phyloP scores from a whole-genome alignment of 2,329 filamentous ascomycete species.

The Xylaria sp. region DNA sequence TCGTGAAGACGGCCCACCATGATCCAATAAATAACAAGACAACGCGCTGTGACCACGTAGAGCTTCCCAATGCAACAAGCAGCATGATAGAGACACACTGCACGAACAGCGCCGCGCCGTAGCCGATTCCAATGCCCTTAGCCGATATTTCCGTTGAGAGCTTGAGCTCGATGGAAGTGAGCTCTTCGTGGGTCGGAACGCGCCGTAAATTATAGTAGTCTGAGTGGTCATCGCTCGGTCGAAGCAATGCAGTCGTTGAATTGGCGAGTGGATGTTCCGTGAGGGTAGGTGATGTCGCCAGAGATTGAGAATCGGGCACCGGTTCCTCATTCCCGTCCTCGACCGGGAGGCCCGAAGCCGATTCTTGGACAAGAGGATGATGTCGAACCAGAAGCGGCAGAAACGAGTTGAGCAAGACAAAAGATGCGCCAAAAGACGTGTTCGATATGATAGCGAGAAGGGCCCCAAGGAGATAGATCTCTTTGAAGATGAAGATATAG shows the following conservation, averaged over 20 bases:
- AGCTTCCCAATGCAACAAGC: conserved; percentile 77
- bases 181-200: conserved; percentile 58
- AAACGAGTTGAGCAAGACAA: conserved; percentile 95
- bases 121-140: conserved; percentile 92
- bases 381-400: conserved; percentile 89
- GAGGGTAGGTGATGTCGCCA: conserved; percentile 51
- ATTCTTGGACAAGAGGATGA: conserved; percentile 67
- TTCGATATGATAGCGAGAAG: conserved; percentile 90
- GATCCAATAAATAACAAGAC: conserved; percentile 86
- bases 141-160: conserved; percentile 92
- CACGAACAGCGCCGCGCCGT: conserved; percentile 84
- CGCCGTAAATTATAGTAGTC: conserved; percentile 52
- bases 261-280: conserved; percentile 50
- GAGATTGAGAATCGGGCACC: conserved; percentile 51
- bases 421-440: conserved; percentile 93
- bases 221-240: conserved; percentile 46
- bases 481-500: conserved; percentile 81
- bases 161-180: conserved; percentile 74
- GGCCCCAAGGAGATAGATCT: conserved; percentile 82
- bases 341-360: conserved; percentile 40
- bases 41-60: conserved; percentile 85
- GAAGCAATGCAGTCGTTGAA: conserved; percentile 62
- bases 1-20: conserved; percentile 94
- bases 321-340: conserved; percentile 50
- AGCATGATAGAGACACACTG: conserved; percentile 85